A percentile compares a stretch with the other conserved stretches of the same genome.
Conservation (phyloP, 768 basidiomycete species). For the Mycena leptocephala region DNA sequence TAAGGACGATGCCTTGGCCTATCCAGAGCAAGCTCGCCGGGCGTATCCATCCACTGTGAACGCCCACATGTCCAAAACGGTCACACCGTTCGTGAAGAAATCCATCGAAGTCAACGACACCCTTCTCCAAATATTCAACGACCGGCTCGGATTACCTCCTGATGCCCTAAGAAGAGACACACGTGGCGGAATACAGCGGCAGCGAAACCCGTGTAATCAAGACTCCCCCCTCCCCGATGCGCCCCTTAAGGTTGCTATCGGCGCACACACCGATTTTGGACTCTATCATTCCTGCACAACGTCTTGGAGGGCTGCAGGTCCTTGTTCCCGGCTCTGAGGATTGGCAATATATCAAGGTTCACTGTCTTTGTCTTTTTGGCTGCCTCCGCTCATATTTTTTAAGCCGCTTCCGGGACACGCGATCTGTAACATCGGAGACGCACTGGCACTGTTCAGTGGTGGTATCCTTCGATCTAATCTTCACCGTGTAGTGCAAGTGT, state of each 20-base stretch:
- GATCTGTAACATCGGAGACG: slow-evolving; percentile 77
- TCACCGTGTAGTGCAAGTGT: slow-evolving; percentile 23
- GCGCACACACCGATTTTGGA: slow-evolving; percentile 84
- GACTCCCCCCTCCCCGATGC: slow-evolving; percentile 58
- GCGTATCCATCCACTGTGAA: slow-evolving; percentile 71
- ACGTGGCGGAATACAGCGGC: slow-evolving; percentile 63
- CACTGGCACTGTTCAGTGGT: slow-evolving; percentile 73
- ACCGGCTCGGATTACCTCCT: slow-evolving; percentile 66
- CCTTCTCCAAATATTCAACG: slow-evolving; percentile 71
- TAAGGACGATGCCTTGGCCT: slow-evolving; percentile 79
- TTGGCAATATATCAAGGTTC: slow-evolving; percentile 81
- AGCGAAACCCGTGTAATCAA: slow-evolving; percentile 73
- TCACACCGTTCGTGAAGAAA: slow-evolving; percentile 72
- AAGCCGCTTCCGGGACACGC: slow-evolving; percentile 71
- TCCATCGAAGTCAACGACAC: slow-evolving; percentile 71
- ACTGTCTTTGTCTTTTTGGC: neutral
- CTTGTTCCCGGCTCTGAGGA: slow-evolving; percentile 71
- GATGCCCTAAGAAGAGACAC: slow-evolving; percentile 66
- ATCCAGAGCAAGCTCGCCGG: slow-evolving; percentile 67
- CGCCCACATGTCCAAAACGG: slow-evolving; percentile 63
- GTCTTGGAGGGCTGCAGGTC: slow-evolving; percentile 80
- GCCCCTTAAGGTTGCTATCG: slow-evolving; percentile 62
- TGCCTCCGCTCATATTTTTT: neutral
- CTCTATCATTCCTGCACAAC: slow-evolving; percentile 83
- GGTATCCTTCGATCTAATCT: slow-evolving; percentile 77